Evolutionary conservation across 768 basidiomycete genomes (phyloP), one percentile per base, ranked within the genome.

Genomic region (Guyanaporus albipodus): DNA sequence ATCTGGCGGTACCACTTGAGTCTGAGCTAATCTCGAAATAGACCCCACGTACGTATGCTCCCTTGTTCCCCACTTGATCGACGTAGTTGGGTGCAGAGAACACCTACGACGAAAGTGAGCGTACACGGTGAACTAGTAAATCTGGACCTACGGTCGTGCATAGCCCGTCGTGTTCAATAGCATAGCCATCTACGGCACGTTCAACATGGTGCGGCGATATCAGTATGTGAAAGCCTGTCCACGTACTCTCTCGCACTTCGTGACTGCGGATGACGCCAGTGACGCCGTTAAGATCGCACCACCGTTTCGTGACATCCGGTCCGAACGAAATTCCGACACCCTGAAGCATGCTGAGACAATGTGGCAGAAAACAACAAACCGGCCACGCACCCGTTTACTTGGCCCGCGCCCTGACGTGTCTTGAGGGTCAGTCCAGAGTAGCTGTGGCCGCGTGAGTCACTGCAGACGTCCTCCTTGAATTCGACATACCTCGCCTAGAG

Each of bases 391-490:
- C 29, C 96, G 83, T 75, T 98, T 98, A 62, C 91, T 94, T 11
- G 96, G 95, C 6, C 96, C 95, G 22, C 96, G 83, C 21, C 96
- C 96, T 10, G 82, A 82, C 32, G 71, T 59, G 33, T 86, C 85
- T 67, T 97, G 96, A 18, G 96, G 95, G 68, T 98, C 95, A 4
- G 93, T 95, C 94, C 95, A 97, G 14, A 98, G 77, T 23, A 93
- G 68, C 87, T 94, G 62, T 17, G 56, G 23, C 50, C 37, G 33
- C 35, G 31, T 57, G 43, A 48, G 55, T 42, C 37, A 28, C 35
- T 22, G 36, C 14, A 38, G 21, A 19, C 10, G n/a, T 11, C 33
- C 29, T 11, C 21, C 31, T 39, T 15, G 21, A 35, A 50, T 46
- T 47, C 42, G n/a, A n/a, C n/a, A 48, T 72, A 86, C 84, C 78